Percentiles rank a stretch among this genome's conserved stretches.
Conservation (phyloP, 106 monocot species). For the Triglochin maritima region DNA sequence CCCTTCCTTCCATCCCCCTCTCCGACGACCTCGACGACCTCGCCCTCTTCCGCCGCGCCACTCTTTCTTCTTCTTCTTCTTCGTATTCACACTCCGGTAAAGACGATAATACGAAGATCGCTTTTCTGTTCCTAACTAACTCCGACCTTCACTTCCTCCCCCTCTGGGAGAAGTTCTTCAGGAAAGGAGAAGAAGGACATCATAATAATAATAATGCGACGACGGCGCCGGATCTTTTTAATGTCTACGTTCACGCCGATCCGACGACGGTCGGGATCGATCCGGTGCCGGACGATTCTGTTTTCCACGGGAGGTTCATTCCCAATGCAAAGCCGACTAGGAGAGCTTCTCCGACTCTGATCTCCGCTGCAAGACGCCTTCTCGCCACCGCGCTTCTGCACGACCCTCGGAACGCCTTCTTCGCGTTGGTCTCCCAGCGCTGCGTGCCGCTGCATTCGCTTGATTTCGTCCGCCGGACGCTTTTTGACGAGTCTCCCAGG, state of each 20-base stretch:
- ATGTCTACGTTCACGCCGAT: constrained; percentile 29
- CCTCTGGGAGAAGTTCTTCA: constrained; percentile 68
- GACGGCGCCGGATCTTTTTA: constrained; percentile 25
- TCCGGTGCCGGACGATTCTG: background rate
- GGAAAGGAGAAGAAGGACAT: no score
- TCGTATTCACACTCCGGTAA: constrained; percentile 7
- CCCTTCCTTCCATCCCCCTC: constrained; percentile 41
- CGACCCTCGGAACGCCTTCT: constrained; percentile 69
- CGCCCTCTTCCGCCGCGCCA: constrained; percentile 72
- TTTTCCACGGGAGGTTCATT: constrained; percentile 50
- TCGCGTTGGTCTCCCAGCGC: constrained; percentile 74
- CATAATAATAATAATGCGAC: no score
- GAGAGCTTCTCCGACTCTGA: constrained; percentile 79
- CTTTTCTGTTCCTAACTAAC: constrained; percentile 77
- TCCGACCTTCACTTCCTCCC: constrained; percentile 62
- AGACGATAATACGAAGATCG: constrained; percentile 31
- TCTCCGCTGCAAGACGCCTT: constrained; percentile 85
- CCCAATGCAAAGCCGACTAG: constrained; percentile 48
- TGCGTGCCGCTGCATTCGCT: constrained; percentile 88
- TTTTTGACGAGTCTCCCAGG: constrained; percentile 17
- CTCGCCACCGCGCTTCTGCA: constrained; percentile 75
- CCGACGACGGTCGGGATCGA: background rate
- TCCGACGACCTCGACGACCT: constrained; percentile 31
- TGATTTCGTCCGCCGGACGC: constrained; percentile 35
- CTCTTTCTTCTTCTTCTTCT: constrained; percentile 27